Base-by-base conservation (phyloP, 2,329 filamentous ascomycete genomes). In the Bipolaris oryzae region DNA sequence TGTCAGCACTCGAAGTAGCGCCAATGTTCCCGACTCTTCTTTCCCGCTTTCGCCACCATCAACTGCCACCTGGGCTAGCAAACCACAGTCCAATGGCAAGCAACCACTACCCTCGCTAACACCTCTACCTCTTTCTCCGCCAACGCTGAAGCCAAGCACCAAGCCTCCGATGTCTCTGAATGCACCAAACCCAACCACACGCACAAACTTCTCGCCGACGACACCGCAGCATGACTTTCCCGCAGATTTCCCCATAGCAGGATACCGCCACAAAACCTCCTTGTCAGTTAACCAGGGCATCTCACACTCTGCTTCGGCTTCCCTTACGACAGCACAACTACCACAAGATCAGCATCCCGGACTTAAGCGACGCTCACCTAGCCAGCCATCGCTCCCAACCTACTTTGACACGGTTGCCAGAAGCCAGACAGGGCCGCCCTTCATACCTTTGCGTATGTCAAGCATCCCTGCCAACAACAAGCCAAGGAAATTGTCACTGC, bases 381-480 rank as follows among this genome's bases (percentile, higher is more conserved):
- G 63, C 52, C 57, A 71, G 45, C 56, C 62, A 35, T 54, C 62
- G 35, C 60, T 73, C 25, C 50, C 66, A 4, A 61, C 60, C 10
- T 66, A 62, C 38, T 37, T 66, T 2, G 18, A 66, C 5, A 45
- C 66, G 7, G 44, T 54, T 11, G 52, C 53, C 31, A 60, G 61
- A 28, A 18, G 46, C 15, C 38, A 50, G 28, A 46, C 48, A n/a
- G 56, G 53, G 16, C 67, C 70, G 1, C 73, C 72, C 3, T 60
- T 61, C 5, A 76, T 76, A 43, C 73, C 73, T 10, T 52, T 75
- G 9, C 67, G 73, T 7, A 74, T 75, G 18, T 73, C 70, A 11
- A 72, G 68, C 23, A 75, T 76, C 13, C 73, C 73, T 3, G 48
- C 68, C 1, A 68, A 74, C 43, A 68, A 61, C 11, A 64, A 68